Percentiles rank a stretch among this genome's conserved stretches.
Evolutionary conservation across 176 grass and related monocot genomes (phyloP).

Genomic region (Zea mays): DNA sequence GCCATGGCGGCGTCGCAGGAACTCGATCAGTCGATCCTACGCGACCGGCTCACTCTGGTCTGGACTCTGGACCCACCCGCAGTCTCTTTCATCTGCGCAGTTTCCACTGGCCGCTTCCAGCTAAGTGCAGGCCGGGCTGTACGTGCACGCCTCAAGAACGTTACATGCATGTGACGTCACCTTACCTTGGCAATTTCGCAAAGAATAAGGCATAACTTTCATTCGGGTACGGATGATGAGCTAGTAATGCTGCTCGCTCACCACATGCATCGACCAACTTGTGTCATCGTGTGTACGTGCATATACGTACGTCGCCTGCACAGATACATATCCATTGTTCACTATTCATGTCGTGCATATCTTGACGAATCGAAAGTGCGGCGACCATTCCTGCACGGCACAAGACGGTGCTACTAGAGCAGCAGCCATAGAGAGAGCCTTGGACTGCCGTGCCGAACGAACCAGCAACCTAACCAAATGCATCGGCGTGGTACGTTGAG

Average conservation of each 20-base stretch:
- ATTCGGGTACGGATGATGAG: constrained; percentile 1
- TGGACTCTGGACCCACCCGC: neutral
- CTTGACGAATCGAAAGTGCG: constrained; percentile 40
- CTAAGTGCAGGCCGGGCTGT: neutral
- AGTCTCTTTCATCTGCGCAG: neutral
- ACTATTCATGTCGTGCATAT: constrained; percentile 16
- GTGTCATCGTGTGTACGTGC: neutral
- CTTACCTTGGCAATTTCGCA: neutral
- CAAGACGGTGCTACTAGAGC: neutral
- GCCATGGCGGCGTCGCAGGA: neutral
- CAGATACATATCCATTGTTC: neutral
- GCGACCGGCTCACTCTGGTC: neutral
- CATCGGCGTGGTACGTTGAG: neutral
- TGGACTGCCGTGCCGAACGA: neutral
- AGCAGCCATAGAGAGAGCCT: neutral
- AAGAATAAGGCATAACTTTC: too few species aligned
- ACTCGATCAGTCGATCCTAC: neutral
- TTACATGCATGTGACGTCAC: neutral
- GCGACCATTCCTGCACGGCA: constrained; percentile 34
- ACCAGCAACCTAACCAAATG: neutral
- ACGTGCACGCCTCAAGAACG: neutral
- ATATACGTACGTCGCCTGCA: constrained; percentile 11
- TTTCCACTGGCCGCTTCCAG: neutral
- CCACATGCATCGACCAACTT: neutral
- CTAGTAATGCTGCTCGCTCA: neutral